Percentiles rank a stretch among this genome's conserved stretches.
Evolutionary conservation across 371 early-diverging fungal genomes (phyloP).

Genomic region (Zopfochytrium polystomum): DNA sequence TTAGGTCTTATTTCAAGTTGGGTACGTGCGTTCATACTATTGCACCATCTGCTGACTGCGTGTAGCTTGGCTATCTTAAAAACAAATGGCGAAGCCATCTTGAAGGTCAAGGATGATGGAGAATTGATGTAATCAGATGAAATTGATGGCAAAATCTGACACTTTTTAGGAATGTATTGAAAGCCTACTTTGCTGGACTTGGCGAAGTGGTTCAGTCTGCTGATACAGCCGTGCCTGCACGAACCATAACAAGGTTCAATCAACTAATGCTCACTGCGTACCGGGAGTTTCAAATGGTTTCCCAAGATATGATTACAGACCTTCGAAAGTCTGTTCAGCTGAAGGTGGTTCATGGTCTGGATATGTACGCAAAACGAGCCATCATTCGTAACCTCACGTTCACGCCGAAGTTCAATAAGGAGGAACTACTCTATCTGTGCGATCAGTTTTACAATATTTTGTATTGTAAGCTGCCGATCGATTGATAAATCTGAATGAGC

Average conservation of each 20-base stretch:
- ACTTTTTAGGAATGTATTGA: constrained; percentile 39
- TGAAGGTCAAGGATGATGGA: constrained; percentile 88
- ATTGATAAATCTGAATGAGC: neutral
- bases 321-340: constrained; percentile 85
- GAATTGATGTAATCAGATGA: constrained; percentile 65
- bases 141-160: neutral
- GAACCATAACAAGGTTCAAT: constrained; percentile 69
- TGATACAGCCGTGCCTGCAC: constrained; percentile 14
- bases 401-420: constrained; percentile 73
- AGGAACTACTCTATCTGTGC: constrained; percentile 80
- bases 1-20: too few relatives aligned
- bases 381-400: constrained; percentile 77
- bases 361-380: constrained; percentile 87
- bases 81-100: constrained; percentile 82
- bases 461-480: constrained; percentile 54
- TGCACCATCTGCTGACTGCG: too few relatives aligned
- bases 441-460: constrained; percentile 83
- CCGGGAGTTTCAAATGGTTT: constrained; percentile 83
- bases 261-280: constrained; percentile 87
- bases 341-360: constrained; percentile 92
- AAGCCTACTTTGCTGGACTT: constrained; percentile 39
- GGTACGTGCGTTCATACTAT: too few relatives aligned
- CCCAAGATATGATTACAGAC: constrained; percentile 73
- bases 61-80: constrained; percentile 77
- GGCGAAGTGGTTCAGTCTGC: constrained; percentile 34